Evolutionary conservation across 345 rosid species (phyloP).

Genomic region (Heritiera littoralis): DNA sequence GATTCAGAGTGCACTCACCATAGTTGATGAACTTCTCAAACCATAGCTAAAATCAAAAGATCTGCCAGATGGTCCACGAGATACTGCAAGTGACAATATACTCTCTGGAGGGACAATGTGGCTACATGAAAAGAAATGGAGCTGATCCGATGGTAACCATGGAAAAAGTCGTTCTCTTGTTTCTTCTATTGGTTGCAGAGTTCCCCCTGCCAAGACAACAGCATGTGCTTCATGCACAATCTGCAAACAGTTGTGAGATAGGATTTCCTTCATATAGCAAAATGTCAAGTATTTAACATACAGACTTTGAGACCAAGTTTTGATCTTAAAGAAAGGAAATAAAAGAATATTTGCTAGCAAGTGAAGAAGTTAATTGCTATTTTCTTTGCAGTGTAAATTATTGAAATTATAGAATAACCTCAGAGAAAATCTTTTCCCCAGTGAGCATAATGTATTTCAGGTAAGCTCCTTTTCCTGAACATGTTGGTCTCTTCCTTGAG

Average conservation of each 20-base stretch:
- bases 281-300: background rate
- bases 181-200: conserved; percentile 95
- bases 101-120: conserved; percentile 88
- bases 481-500: conserved; percentile 50
- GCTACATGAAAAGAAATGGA: conserved; percentile 83
- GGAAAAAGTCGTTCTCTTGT: conserved; percentile 93
- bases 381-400: background rate
- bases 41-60: conserved; percentile 85
- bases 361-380: background rate
- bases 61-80: conserved; percentile 81
- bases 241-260: conserved; percentile 40
- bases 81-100: conserved; percentile 75
- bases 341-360: background rate
- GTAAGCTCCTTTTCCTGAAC: conserved; percentile 57
- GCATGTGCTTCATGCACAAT: conserved; percentile 82
- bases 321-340: background rate
- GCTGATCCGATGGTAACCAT: conserved; percentile 60
- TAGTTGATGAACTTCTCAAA: conserved; percentile 61
- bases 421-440: conserved; percentile 80
- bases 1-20: conserved; percentile 48
- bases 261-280: conserved; percentile 9
- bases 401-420: conserved; percentile 51
- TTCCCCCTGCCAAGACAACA: conserved; percentile 88
- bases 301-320: background rate
- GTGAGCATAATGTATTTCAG: conserved; percentile 90